A percentile compares a stretch with the other conserved stretches of the same genome.
These are phyloP conservation scores for Polygonum maritimum DNA, from an alignment of 148 eudicot species.

Conservation along the genomic window DNA sequence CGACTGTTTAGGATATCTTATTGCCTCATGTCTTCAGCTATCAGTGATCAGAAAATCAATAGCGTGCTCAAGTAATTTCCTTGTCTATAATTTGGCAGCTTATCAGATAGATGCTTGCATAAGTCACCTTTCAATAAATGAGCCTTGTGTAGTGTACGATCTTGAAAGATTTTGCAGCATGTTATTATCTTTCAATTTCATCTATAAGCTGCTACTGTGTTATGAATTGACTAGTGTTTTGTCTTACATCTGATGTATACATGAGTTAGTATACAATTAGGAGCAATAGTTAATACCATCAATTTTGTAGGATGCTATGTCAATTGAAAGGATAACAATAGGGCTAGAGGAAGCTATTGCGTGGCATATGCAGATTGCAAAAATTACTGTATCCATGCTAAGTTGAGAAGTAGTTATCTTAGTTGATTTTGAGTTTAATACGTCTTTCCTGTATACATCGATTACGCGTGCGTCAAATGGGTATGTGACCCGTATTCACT, in stretches of 20 bases:
- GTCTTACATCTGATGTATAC: not conserved
- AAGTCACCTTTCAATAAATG: not conserved
- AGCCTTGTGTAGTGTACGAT: not conserved
- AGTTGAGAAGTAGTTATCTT: not conserved
- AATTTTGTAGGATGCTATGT: not conserved
- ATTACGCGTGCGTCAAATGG: no score
- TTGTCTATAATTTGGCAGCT: not conserved
- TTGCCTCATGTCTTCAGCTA: not conserved
- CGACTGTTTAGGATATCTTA: conserved; percentile 34
- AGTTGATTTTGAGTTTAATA: not conserved
- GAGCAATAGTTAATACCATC: not conserved
- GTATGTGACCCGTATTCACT: no score
- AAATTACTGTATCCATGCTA: not conserved
- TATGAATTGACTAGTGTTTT: not conserved
- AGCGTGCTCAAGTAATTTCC: not conserved
- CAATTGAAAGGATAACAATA: no score
- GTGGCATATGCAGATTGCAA: not conserved
- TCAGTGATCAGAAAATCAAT: not conserved
- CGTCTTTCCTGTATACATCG: no score
- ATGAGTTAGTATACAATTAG: not conserved
- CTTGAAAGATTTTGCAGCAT: not conserved
- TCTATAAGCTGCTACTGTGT: not conserved
- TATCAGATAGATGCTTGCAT: not conserved
- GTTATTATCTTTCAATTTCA: not conserved
- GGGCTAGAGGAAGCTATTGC: not conserved